These are phyloP conservation scores for Lolium rigidum DNA, from an alignment of 176 grass and related monocot genomes.

Conservation along the genomic window DNA sequence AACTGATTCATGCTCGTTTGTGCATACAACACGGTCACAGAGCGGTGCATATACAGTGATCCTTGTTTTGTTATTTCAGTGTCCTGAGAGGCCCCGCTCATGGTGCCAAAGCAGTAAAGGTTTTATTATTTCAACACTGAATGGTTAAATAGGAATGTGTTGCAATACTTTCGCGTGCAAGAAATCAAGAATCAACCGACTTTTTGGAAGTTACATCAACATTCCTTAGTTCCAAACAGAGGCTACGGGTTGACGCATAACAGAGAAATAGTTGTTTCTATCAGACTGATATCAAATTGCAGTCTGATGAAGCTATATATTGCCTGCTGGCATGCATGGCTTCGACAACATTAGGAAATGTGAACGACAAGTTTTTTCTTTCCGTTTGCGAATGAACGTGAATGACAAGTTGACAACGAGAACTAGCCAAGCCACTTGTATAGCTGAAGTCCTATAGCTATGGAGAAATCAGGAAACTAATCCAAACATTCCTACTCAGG, in stretches of 20 bases:
- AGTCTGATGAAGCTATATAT: too few species aligned
- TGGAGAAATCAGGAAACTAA: too few species aligned
- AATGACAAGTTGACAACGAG: too few species aligned
- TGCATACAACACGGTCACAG: neutral
- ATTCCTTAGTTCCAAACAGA: neutral
- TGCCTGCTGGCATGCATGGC: too few species aligned
- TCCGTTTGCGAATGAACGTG: too few species aligned
- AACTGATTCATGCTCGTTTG: neutral
- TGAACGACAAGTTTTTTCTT: too few species aligned
- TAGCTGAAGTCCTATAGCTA: too few species aligned
- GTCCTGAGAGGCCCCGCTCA: neutral
- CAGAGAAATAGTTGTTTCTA: neutral
- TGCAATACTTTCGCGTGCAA: too few species aligned
- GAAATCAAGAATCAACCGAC: too few species aligned
- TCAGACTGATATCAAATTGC: neutral
- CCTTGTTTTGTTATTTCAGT: neutral
- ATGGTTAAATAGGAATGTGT: neutral
- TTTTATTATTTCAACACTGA: neutral
- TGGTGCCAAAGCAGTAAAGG: neutral
- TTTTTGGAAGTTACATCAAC: neutral
- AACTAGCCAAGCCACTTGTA: too few species aligned
- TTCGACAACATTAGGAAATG: too few species aligned
- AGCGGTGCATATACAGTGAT: neutral
- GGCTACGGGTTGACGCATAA: neutral
- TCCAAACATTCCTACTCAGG: too few species aligned